phyloP scores from a whole-genome alignment of 148 eudicot genomes.

The Diospyros kaki region DNA sequence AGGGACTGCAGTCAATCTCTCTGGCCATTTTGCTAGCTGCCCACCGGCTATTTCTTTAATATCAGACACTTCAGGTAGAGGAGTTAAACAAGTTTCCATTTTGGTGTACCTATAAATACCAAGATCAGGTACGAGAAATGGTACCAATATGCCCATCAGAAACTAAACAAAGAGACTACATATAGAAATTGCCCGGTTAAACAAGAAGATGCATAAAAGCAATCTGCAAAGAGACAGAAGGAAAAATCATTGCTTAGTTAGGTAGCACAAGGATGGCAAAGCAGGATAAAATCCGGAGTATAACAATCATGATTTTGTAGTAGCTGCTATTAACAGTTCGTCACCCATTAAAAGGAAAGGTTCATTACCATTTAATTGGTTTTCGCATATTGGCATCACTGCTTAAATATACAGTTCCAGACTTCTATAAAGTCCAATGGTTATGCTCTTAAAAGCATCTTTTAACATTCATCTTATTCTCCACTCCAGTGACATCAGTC shows the following conservation, averaged over 20 bases:
- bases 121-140: neutral
- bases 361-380: constrained; percentile 1
- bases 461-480: neutral
- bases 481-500: neutral
- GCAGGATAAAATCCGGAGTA: too few relatives aligned
- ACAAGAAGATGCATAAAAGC: too few relatives aligned
- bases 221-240: too few relatives aligned
- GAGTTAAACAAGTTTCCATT: constrained; percentile 72
- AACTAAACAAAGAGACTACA: neutral
- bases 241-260: too few relatives aligned
- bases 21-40: constrained; percentile 60
- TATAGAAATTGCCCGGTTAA: too few relatives aligned
- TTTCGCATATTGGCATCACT: constrained; percentile 5
- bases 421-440: neutral
- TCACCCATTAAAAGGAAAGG: neutral
- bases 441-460: neutral
- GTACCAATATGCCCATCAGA: too few relatives aligned
- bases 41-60: constrained; percentile 70
- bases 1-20: constrained; percentile 57
- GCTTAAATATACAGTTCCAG: neutral
- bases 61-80: constrained; percentile 61
- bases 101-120: constrained; percentile 52
- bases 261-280: too few relatives aligned
- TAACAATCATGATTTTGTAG: too few relatives aligned
- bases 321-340: too few relatives aligned